phyloP scores from a whole-genome alignment of 2,329 filamentous ascomycete genomes.

The Ceratocystiopsis minuta region DNA sequence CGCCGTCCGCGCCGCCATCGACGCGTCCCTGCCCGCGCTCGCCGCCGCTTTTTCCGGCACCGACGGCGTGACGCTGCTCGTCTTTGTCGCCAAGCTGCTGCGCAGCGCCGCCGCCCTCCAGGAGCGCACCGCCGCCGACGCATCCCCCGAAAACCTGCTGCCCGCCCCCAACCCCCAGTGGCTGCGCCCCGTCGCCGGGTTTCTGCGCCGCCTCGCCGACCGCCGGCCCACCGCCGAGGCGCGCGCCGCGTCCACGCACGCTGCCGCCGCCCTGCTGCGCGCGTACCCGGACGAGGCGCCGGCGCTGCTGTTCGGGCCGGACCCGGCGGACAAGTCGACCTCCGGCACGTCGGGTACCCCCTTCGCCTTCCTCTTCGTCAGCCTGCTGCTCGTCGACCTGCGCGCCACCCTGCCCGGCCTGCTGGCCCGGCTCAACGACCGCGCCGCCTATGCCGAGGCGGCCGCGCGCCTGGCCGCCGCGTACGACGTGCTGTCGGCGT shows the following conservation, averaged over 20 bases:
- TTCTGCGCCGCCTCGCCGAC: slow-evolving; percentile 34
- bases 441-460: slow-evolving; percentile 28
- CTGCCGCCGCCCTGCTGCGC: slow-evolving; percentile 38
- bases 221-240: slow-evolving; percentile 36
- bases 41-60: slow-evolving; percentile 37
- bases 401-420: slow-evolving; percentile 43
- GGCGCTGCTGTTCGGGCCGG: slow-evolving; percentile 31
- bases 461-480: slow-evolving; percentile 39
- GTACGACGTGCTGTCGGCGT: slow-evolving; percentile 44
- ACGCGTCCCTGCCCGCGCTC: slow-evolving; percentile 28
- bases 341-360: slow-evolving; percentile 25
- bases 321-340: slow-evolving; percentile 10
- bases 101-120: slow-evolving; percentile 19
- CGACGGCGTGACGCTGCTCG: slow-evolving; percentile 40
- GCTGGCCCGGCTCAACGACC: slow-evolving; percentile 35
- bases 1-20: slow-evolving; percentile 23
- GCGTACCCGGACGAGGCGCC: slow-evolving; percentile 30
- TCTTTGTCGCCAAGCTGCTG: slow-evolving; percentile 36
- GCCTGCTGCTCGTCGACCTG: slow-evolving; percentile 47
- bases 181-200: slow-evolving; percentile 27
- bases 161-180: slow-evolving; percentile 30
- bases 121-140: not conserved
- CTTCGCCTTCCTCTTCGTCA: slow-evolving; percentile 44
- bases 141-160: slow-evolving; percentile 21
- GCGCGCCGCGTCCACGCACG: slow-evolving; percentile 40